These are phyloP conservation scores for Coemansia sp. DNA, from an alignment of 192 early-diverging fungal genomes.

Conservation along the genomic window DNA sequence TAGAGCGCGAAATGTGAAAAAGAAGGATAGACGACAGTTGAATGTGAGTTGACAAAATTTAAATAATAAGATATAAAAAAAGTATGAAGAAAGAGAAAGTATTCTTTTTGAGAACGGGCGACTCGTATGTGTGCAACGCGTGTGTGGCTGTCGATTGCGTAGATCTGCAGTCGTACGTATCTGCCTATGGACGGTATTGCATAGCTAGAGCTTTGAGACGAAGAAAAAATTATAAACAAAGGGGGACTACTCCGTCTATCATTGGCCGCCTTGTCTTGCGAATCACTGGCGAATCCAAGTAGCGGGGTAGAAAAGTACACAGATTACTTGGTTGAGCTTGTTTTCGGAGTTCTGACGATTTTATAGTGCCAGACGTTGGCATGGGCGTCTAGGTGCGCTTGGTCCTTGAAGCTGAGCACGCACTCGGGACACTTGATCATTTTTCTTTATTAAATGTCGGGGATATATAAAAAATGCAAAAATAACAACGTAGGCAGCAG, in stretches of 20 bases:
- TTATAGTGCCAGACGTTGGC: slow-evolving; percentile 55
- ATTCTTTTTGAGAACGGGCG: too few relatives aligned
- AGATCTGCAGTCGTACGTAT: background rate
- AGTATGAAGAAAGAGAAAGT: background rate
- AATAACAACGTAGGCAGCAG: background rate
- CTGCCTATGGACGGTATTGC: background rate
- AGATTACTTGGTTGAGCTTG: background rate
- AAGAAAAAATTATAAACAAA: background rate
- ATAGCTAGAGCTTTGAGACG: background rate
- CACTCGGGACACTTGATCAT: slow-evolving; percentile 50
- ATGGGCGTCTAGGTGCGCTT: slow-evolving; percentile 28
- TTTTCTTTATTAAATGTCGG: background rate
- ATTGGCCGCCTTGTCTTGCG: slow-evolving; percentile 1
- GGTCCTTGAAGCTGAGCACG: slow-evolving; percentile 38
- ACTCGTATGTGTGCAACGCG: background rate
- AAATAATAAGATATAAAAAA: background rate
- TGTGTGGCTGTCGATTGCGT: background rate
- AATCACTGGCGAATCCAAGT: background rate
- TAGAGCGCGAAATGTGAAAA: background rate
- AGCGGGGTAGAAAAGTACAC: too few relatives aligned
- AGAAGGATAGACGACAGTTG: background rate
- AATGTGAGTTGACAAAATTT: background rate
- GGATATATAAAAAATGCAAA: background rate
- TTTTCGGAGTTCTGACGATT: background rate
- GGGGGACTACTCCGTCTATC: background rate